Evolutionary conservation across 129 eudicot genomes (phyloP).

Genomic region (Smallanthus sonchifolius): DNA sequence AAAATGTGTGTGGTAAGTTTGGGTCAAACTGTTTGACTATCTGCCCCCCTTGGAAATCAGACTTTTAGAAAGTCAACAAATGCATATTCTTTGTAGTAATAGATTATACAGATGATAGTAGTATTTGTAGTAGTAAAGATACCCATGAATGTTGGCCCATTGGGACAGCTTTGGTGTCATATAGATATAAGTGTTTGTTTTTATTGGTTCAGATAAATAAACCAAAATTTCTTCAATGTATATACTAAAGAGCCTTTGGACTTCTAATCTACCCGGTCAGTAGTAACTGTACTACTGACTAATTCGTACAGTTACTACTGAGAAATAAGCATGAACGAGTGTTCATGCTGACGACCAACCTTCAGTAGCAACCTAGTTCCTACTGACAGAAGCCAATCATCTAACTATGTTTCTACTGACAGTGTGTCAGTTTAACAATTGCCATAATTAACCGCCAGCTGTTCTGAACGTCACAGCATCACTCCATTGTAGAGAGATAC

Average conservation of each 20-base stretch:
- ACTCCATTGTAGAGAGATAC: too few relatives aligned
- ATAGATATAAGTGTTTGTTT: conserved; percentile 27
- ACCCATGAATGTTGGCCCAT: conserved; percentile 2
- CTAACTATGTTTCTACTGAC: too few relatives aligned
- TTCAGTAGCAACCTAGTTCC: too few relatives aligned
- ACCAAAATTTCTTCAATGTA: background rate
- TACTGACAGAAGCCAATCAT: too few relatives aligned
- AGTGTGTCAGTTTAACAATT: too few relatives aligned
- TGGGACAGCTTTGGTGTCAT: conserved; percentile 26
- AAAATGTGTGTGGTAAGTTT: conserved; percentile 34
- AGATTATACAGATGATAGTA: conserved; percentile 33
- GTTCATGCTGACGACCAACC: too few relatives aligned
- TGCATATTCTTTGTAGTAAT: conserved; percentile 45
- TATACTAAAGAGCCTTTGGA: background rate
- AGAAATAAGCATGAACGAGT: too few relatives aligned
- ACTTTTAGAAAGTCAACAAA: conserved; percentile 28
- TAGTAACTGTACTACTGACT: too few relatives aligned
- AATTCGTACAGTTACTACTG: too few relatives aligned
- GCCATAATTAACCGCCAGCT: too few relatives aligned
- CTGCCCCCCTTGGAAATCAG: conserved; percentile 43
- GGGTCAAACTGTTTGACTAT: conserved; percentile 19
- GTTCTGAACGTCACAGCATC: too few relatives aligned
- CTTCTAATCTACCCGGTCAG: too few relatives aligned
- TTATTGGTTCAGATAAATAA: conserved; percentile 26
- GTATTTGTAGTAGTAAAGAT: conserved; percentile 14